Percentiles rank a stretch among this genome's conserved stretches.
Evolutionary conservation across 805 yeast genomes (phyloP).

Genomic region (Ogataea paraovalis): DNA sequence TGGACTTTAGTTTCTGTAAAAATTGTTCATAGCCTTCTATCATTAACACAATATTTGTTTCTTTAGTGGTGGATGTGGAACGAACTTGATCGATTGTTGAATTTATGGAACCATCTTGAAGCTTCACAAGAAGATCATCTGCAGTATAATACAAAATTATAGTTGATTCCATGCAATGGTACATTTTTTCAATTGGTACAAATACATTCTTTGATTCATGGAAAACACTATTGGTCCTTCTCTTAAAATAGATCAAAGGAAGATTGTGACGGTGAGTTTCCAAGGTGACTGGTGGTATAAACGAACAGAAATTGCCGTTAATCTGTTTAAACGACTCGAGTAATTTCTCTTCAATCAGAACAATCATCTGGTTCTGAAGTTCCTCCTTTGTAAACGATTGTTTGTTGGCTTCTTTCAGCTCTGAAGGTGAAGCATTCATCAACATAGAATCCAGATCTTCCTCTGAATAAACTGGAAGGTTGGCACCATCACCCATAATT

Average conservation of each 20-base stretch:
- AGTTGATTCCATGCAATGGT: slow-evolving; percentile 40
- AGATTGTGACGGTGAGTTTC: slow-evolving; percentile 24
- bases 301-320: slow-evolving; percentile 14
- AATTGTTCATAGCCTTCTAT: slow-evolving; percentile 47
- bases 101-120: slow-evolving; percentile 26
- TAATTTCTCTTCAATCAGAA: slow-evolving; percentile 36
- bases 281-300: slow-evolving; percentile 13
- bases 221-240: slow-evolving; percentile 47
- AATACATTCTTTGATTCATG: slow-evolving; percentile 46
- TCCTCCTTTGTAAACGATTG: slow-evolving; percentile 44
- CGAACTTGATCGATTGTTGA: slow-evolving; percentile 22
- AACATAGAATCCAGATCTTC: slow-evolving; percentile 20
- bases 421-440: slow-evolving; percentile 13
- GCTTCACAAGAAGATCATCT: slow-evolving; percentile 36
- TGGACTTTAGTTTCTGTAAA: slow-evolving; percentile 38
- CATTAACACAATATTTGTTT: slow-evolving; percentile 38
- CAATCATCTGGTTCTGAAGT: slow-evolving; percentile 45
- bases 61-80: slow-evolving; percentile 23
- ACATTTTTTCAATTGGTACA: slow-evolving; percentile 43
- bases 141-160: slow-evolving; percentile 45
- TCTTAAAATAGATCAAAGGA: slow-evolving; percentile 50
- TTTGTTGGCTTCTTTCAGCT: slow-evolving; percentile 33
- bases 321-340: slow-evolving; percentile 28
- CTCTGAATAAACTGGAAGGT: not conserved
- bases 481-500: not conserved